Base-by-base conservation (phyloP, 2,329 filamentous ascomycete species). In the Claviceps sp. region DNA sequence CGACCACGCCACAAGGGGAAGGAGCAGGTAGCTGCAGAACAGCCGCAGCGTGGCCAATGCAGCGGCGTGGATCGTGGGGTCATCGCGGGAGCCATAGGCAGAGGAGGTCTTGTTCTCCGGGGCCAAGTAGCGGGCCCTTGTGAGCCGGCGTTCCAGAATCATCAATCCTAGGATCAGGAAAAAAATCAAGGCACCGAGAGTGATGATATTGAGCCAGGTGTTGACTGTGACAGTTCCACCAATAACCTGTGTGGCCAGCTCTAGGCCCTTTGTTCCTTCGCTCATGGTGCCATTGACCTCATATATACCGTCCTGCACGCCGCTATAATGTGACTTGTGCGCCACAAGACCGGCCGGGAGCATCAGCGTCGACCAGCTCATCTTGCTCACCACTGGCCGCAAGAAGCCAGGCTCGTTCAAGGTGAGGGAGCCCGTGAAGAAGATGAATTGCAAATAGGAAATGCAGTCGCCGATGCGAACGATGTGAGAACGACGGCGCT, bases 391-490 rank as follows among this genome's bases (percentile, higher is more conserved):
- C 1, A 79, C 79, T 0, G 85, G 85, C 57, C 86, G 84, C 55
- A 82, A 85, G 60, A 81, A 89, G 1, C 85, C 85, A 0, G 85
- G 85, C 57, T 88, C 88, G 44, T 78, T 75, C 50, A 89, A 66
- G n/a, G 78, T 84, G 47, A 89, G 70, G 14, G 79, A 78, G 4
- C 83, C 84, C 0, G 84, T 81, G 54, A 89, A 70, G 46, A 88
- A 82, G 48, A 85, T 73, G 61, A 87, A 88, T 60, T 89, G 85
- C 13, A 89, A 77, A 62, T 88, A 88, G 59, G 86, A 81, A 38
- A 89, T 69, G 60, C 84, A 88, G 61, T 88, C 58, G 13, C 60
- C 61, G 2, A 65, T 60, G 40, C 48, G 48, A 20, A 50, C 11
- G n/a, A 50, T 37, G 40, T 50, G 48, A 8, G 40, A 14, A 18